Percentiles rank a stretch among this genome's conserved stretches.
Evolutionary conservation across 1,284 basidiomycete genomes (phyloP).

Genomic region (Stygiomarasmius scandens): DNA sequence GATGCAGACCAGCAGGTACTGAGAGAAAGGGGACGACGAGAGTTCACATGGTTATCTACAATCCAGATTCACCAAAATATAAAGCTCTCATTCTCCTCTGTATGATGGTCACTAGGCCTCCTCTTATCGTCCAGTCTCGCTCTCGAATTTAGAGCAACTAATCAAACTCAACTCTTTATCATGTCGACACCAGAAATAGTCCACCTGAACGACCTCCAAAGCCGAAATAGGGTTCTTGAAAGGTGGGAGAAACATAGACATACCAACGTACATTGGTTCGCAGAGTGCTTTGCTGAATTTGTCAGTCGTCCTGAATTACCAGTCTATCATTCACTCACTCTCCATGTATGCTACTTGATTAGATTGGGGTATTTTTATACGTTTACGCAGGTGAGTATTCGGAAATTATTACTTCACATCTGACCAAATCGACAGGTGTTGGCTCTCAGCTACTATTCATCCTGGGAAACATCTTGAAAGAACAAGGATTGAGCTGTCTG

Average conservation of each 20-base stretch:
- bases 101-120: too few relatives aligned
- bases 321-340: slow-evolving; percentile 22
- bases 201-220: slow-evolving; percentile 43
- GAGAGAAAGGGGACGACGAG: too few relatives aligned
- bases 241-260: slow-evolving; percentile 60
- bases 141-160: too few relatives aligned
- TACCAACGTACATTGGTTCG: slow-evolving; percentile 49
- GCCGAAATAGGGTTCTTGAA: slow-evolving; percentile 41
- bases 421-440: slow-evolving; percentile 41
- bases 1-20: too few relatives aligned
- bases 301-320: slow-evolving; percentile 36
- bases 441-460: slow-evolving; percentile 61
- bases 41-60: too few relatives aligned
- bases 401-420: not conserved
- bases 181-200: slow-evolving; percentile 25
- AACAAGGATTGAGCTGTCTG: slow-evolving; percentile 54
- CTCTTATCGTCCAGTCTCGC: too few relatives aligned
- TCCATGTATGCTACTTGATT: not conserved
- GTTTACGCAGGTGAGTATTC: slow-evolving; percentile 53
- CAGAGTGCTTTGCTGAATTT: slow-evolving; percentile 63
- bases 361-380: slow-evolving; percentile 50
- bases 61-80: too few relatives aligned
- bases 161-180: too few relatives aligned
- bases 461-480: slow-evolving; percentile 49
- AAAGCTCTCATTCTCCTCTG: too few relatives aligned